Base-by-base conservation (phyloP, 257 asterid genomes). In the Przewalskia tangutica region DNA sequence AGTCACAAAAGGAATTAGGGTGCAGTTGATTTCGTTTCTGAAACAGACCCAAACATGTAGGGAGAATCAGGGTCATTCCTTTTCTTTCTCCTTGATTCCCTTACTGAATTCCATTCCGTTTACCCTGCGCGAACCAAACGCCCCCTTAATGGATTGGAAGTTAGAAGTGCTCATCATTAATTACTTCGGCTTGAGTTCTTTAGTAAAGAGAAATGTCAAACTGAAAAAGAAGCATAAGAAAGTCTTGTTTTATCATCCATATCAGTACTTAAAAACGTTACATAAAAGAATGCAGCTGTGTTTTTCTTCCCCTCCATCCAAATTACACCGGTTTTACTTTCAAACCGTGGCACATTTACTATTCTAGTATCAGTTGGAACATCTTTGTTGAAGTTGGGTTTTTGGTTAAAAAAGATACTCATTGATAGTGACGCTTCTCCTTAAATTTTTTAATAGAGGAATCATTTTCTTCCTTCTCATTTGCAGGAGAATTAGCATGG, bases 401-500 rank as follows among this genome's bases (percentile, higher is more conserved):
- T 55, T 73, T 73, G 79, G 59, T 73, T 48, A 73, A 46, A 12
- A 65, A 12, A 48, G 79, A 48, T 6, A 42, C 18, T 46, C 18
- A 73, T 73, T 50, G 5, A 42, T 73, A 46, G 20, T 79, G 18
- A 81, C 42, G 77, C 23, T 44, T 77, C 80, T 38, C 5, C 60
- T 55, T 54, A 55, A 36, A 14, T 11, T 10, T 23, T 55, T 18
- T 9, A 23, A 18, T 20, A 50, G 75, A 36, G 20, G 38, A 66
- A 34, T 73, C 58, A 17, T 81, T 8, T 48, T 68, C n/a, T 14
- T 54, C 79, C 42, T 36, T 36, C 36, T 68, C 46, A 77, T 17
- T 59, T 84, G 86, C 93, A 94, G 98, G 92, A 86, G 97, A 84
- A 94, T 93, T 65, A 94, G 98, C 90, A 91, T 93, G 98, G 96